A percentile compares a stretch with the other conserved stretches of the same genome.
These are phyloP conservation scores for Fusarium floridanum DNA, from an alignment of 2,329 filamentous ascomycete species.

Conservation along the genomic window DNA sequence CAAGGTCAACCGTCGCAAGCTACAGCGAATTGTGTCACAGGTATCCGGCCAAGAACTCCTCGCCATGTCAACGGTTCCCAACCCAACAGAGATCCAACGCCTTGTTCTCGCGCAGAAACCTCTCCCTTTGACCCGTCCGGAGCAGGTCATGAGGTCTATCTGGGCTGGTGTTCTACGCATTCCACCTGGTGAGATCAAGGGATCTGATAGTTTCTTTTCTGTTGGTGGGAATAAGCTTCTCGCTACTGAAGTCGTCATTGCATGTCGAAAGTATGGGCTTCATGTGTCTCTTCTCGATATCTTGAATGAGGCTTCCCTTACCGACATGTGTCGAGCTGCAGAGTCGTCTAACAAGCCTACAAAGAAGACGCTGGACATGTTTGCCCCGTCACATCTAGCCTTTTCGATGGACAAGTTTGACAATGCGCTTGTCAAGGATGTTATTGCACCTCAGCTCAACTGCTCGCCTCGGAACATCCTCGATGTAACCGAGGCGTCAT, in stretches of 20 bases:
- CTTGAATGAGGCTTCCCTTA: constrained; percentile 56
- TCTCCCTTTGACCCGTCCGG: constrained; percentile 61
- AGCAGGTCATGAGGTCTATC: constrained; percentile 61
- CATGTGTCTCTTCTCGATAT: constrained; percentile 58
- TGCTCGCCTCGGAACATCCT: constrained; percentile 58
- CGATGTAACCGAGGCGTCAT: constrained; percentile 63
- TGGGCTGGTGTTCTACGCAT: constrained; percentile 61
- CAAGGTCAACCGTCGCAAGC: constrained; percentile 63
- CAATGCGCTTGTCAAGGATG: constrained; percentile 55
- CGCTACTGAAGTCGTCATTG: constrained; percentile 58
- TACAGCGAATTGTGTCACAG: constrained; percentile 59
- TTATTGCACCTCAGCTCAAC: constrained; percentile 59
- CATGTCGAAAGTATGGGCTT: constrained; percentile 59
- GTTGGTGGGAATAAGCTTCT: constrained; percentile 62
- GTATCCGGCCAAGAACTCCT: constrained; percentile 60
- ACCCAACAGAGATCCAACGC: constrained; percentile 52
- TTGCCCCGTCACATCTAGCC: background rate
- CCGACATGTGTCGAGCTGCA: constrained; percentile 59
- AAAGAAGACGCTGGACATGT: constrained; percentile 3
- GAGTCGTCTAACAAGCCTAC: constrained; percentile 33
- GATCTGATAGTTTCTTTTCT: constrained; percentile 60
- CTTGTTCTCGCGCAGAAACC: constrained; percentile 54
- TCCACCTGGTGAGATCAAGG: constrained; percentile 55
- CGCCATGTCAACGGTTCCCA: constrained; percentile 55
- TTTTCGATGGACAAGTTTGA: constrained; percentile 35